Base-by-base conservation (phyloP, 208 protist genomes). In the Vickermania ingenoplastis region DNA sequence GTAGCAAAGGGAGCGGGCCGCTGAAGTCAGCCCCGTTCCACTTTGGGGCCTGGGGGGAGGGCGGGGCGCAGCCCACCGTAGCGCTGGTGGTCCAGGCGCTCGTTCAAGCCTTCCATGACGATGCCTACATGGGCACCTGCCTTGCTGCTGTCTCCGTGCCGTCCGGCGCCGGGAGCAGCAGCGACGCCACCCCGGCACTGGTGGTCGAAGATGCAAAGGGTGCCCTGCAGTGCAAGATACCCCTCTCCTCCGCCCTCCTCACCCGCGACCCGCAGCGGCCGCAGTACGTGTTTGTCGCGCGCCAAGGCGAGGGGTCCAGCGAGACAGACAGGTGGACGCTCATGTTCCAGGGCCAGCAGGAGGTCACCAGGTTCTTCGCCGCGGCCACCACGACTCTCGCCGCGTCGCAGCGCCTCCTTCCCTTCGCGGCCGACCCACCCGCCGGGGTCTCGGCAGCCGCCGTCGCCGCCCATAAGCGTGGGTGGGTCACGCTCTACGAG, bases 101-200 rank as follows among this genome's bases (percentile, higher is more conserved):
- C 1, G 67, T 84, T 30, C 63, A 85, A 48, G 70, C 69, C 23
- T 90, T 84, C 58, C 75, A 69, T 7, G 76, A 71, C 25, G 65
- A 78, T 22, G 52, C 59, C 0, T 65, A 59, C 41, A 57, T 71
- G 23, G 79, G 79, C 50, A 69, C 77, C 24, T 81, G 73, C 49
- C 61, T 79, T 29, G 57, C 79, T n/a, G 79, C 79, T 1, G 23
- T 82, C 17, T 80, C 60, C 55, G 77, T 86, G 30, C 75, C 77
- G 41, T 27, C 59, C 41, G 2, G 17, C 36, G 7, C 36, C 17
- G 36, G 36, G 17, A 45, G 17, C 36, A 17, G 36, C 17, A n/a
- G 11, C 17, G 7, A n/a, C 17, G 36, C 11, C 11, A 17, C 7
- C 11, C 36, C 36, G 36, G 7, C 36, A 17, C 36, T 45, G 11